Evolutionary conservation across 768 basidiomycete genomes (phyloP), one percentile per base, ranked within the genome.

Genomic region (Cystofilobasidium capitatum): DNA sequence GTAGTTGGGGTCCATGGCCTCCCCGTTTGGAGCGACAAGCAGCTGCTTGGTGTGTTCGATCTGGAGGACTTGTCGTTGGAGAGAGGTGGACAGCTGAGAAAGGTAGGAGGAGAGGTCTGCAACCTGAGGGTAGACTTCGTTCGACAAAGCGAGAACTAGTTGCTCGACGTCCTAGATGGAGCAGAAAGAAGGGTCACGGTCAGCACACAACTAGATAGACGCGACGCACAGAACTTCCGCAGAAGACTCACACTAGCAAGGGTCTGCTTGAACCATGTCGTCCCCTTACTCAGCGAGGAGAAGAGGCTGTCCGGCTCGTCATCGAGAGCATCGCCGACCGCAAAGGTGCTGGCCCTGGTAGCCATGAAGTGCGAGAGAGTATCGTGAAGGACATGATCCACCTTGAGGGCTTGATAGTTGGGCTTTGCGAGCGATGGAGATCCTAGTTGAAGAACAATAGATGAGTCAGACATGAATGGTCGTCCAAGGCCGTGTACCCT

Each of bases 351-450:
- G 14, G 86, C 83, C 26, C 91, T 83, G 24, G 88, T 84, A 47
- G 91, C 82, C 61, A 91, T 77, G 64, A 89, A 82, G 74, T 94
- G 89, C 1, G 89, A 89, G 10, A 96, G 80, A 0, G 92, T 94
- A 73, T 96, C 92, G 66, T 87, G 83, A 75, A 94, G 91, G 29
- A 93, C 82, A 72, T 89, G 87, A 75, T 91, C 91, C 70, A 89
- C 80, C 69, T 85, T 84, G 79, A 93, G 81, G 29, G 80, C 78
- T 35, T 85, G 84, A 74, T 90, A 93, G 73, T 92, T 89, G 63
- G 89, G 86, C 70, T 91, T 71, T 3, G 88, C 86, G 47, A 84
- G 77, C 5, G 84, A 82, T 0, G 89, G 81, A 20, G 88, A 86
- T 66, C 88, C 90, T 91, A 40, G n/a, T 24, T 70, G 42, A 36